Evolutionary conservation across 2,329 filamentous ascomycete species (phyloP).

Genomic region (Biscogniauxia mediterranea): DNA sequence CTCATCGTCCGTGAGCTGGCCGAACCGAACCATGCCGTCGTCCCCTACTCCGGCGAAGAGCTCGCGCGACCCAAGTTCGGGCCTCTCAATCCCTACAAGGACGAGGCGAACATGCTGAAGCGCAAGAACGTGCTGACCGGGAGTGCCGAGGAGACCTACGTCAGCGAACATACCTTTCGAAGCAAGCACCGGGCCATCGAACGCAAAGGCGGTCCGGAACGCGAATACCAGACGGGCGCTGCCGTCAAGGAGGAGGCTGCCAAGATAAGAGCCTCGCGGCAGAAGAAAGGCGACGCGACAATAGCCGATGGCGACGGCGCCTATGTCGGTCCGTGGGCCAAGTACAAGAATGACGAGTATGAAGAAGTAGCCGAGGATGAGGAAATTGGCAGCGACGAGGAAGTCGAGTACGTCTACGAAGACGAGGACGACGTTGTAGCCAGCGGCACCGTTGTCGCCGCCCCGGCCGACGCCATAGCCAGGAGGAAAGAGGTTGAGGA

Average conservation of each 20-base stretch:
- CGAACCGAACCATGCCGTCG: slow-evolving; percentile 58
- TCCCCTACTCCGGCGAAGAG: slow-evolving; percentile 69
- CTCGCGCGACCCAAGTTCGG: slow-evolving; percentile 65
- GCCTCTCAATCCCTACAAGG: slow-evolving; percentile 73
- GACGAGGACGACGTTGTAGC: slow-evolving; percentile 66
- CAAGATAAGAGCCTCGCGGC: slow-evolving; percentile 68
- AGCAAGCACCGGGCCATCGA: slow-evolving; percentile 83
- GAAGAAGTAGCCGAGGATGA: slow-evolving; percentile 73
- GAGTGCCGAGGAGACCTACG: slow-evolving; percentile 79
- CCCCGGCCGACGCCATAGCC: slow-evolving; percentile 53
- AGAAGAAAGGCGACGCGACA: slow-evolving; percentile 79
- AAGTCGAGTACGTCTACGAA: slow-evolving; percentile 75
- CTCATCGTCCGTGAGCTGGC: slow-evolving; percentile 57
- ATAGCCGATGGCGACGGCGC: slow-evolving; percentile 83
- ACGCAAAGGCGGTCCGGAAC: slow-evolving; percentile 57
- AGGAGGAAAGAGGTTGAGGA: slow-evolving; percentile 58
- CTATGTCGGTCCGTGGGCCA: slow-evolving; percentile 94
- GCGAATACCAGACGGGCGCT: slow-evolving; percentile 52
- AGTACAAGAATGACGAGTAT: slow-evolving; percentile 70
- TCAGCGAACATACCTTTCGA: slow-evolving; percentile 89
- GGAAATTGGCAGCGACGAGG: slow-evolving; percentile 74
- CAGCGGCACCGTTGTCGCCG: slow-evolving; percentile 60
- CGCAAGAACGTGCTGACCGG: slow-evolving; percentile 84
- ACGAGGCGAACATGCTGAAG: slow-evolving; percentile 60
- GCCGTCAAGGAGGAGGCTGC: slow-evolving; percentile 70